Evolutionary conservation across 495 filamentous ascomycete species (phyloP).

Genomic region (Sabuloglossum arenarium): DNA sequence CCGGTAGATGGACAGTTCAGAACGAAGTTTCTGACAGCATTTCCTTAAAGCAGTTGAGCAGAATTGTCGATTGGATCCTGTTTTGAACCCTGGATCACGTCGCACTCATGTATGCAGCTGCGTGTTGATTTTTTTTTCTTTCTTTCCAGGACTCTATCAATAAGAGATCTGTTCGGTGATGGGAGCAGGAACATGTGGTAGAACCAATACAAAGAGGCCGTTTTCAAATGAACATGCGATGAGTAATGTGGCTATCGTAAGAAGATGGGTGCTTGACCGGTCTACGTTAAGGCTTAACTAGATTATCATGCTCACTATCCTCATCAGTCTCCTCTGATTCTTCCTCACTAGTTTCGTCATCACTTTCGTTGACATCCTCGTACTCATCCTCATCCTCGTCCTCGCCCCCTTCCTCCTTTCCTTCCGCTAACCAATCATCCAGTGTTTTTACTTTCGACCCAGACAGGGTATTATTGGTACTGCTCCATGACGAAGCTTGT

Average conservation of each 20-base stretch:
- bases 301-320: conserved; percentile 18
- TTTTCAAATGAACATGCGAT: too few relatives aligned
- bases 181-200: background rate
- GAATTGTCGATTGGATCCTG: background rate
- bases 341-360: conserved; percentile 19
- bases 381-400: conserved; percentile 28
- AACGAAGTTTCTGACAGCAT: background rate
- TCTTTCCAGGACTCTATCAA: background rate
- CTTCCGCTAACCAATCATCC: conserved; percentile 76
- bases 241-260: background rate
- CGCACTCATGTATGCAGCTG: background rate
- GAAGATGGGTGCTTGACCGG: background rate
- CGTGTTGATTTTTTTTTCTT: background rate
- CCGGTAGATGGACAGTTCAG: background rate
- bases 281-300: background rate
- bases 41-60: background rate
- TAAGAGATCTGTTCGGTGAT: background rate
- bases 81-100: background rate
- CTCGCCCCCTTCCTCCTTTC: conserved; percentile 24
- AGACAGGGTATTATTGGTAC: background rate
- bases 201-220: too few relatives aligned
- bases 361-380: conserved; percentile 19
- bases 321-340: conserved; percentile 22
- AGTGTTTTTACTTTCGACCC: conserved; percentile 43
- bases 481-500: background rate